Percentiles rank a stretch among this genome's conserved stretches.
Conservation (phyloP, 148 eudicot species). For the Simmondsia chinensis region DNA sequence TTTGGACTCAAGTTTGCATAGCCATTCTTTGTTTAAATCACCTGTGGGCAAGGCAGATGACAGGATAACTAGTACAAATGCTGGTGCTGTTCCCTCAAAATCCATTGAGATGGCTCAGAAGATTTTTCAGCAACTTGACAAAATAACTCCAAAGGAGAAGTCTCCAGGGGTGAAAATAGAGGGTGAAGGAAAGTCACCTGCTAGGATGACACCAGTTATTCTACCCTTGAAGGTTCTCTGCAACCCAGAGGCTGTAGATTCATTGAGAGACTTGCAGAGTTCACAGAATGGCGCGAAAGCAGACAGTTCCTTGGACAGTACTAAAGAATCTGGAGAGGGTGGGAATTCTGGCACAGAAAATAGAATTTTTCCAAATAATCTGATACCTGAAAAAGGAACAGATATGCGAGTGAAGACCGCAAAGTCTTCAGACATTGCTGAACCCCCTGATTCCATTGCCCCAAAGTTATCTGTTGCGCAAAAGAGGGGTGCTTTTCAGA, state of each 20-base stretch:
- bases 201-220: constrained; percentile 29
- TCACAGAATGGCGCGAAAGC: constrained; percentile 19
- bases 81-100: constrained; percentile 53
- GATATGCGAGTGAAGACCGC: constrained; percentile 16
- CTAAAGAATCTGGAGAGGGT: constrained; percentile 21
- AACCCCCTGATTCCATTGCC: constrained; percentile 12
- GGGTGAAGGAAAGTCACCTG: constrained; percentile 24
- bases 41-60: constrained; percentile 18
- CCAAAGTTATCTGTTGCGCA: constrained; percentile 21
- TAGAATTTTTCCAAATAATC: constrained; percentile 5
- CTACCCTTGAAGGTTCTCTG: constrained; percentile 34
- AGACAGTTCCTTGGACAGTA: constrained; percentile 14
- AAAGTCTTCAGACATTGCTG: constrained; percentile 10
- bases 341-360: too few relatives aligned
- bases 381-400: constrained; percentile 10
- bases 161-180: constrained; percentile 32
- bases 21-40: constrained; percentile 17
- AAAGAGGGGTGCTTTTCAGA: constrained; percentile 59
- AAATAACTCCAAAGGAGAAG: constrained; percentile 57
- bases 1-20: constrained; percentile 11
- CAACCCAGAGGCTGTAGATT: constrained; percentile 33
- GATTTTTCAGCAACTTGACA: constrained; percentile 73
- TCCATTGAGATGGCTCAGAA: constrained; percentile 66
- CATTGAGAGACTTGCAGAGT: constrained; percentile 30
- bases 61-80: constrained; percentile 25